Conservation (phyloP, 176 grass and related monocot species). For the Lolium multiflorum region DNA sequence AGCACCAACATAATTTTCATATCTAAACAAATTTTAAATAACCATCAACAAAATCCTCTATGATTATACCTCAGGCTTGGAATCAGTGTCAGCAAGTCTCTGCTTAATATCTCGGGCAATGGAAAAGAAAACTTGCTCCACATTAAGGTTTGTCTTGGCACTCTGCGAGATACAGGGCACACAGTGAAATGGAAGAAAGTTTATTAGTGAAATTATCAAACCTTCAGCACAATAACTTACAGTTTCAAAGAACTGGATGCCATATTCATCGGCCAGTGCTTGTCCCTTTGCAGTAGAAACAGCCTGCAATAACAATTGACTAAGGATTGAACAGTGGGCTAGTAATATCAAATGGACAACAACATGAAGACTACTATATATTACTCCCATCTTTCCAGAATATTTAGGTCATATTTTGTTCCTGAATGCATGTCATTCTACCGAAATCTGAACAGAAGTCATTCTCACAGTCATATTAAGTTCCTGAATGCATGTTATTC, state of each 20-base stretch:
- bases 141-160: slow-evolving; percentile 82
- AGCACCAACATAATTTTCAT: slow-evolving; percentile 25
- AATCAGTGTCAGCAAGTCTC: slow-evolving; percentile 65
- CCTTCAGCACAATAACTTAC: slow-evolving; percentile 43
- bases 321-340: neutral
- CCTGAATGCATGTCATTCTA: slow-evolving; percentile 1
- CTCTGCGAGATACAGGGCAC: slow-evolving; percentile 45
- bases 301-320: slow-evolving; percentile 52
- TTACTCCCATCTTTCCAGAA: neutral
- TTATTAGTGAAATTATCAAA: slow-evolving; percentile 6
- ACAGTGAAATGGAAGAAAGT: slow-evolving; percentile 6
- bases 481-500: neutral
- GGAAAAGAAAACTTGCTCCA: slow-evolving; percentile 83
- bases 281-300: slow-evolving; percentile 77
- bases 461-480: neutral
- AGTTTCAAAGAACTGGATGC: slow-evolving; percentile 85
- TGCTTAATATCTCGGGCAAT: slow-evolving; percentile 80
- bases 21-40: slow-evolving; percentile 17
- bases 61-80: slow-evolving; percentile 65
- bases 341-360: slow-evolving; percentile 31
- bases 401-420: neutral
- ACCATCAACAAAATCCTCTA: slow-evolving; percentile 8
- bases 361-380: neutral
- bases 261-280: slow-evolving; percentile 81
- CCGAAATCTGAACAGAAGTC: too few species aligned